Base-by-base conservation (phyloP, 805 yeast genomes). In the Candida peoriensis region DNA sequence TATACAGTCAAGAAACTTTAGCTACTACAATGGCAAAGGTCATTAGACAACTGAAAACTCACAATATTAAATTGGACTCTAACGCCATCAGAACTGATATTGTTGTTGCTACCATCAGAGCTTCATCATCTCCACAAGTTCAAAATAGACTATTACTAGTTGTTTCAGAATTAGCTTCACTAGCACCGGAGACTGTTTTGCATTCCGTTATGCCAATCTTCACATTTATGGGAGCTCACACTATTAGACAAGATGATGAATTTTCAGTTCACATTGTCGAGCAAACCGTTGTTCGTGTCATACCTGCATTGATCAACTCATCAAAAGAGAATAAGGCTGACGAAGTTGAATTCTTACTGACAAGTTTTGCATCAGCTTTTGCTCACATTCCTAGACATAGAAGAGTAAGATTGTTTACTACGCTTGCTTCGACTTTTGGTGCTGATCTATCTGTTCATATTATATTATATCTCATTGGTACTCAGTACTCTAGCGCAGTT, bases 201-300 rank as follows among this genome's bases (percentile, higher is more conserved):
- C 97, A 93, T 61, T 84, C 96, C 2, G 96, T 93, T 8, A 93
- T 93, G 98, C 98, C 98, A n/a, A 90, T 93, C 33, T 93, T 93
- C 67, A 93, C 98, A 1, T 93, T 93, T 51, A 93, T 93, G 97
- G 98, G 98, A 40, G 95, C 97, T 10, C 95, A 88, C 52, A 89
- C 97, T 11, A 76, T 93, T 34, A 81, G 96, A 52, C 96, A 93
- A 61, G 98, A 93, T 58, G 97, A 93, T 58, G 97, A 87, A 55
- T 90, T 85, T 53, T 87, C 97, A 1, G 82, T 82, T 21, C 84
- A 84, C 46, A 97, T 89, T 29, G 87, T 93, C 43, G 95, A 88
- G 52, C 93, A 86, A 55, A 90, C 98, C 2, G 81, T 93, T 32
- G 64, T 82, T 16, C 80, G 83, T 48, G 96, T 93, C 32, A 79